These are phyloP conservation scores for Saccharomycopsis hybrid DNA, from an alignment of 1,139 yeast species.

Conservation along the genomic window DNA sequence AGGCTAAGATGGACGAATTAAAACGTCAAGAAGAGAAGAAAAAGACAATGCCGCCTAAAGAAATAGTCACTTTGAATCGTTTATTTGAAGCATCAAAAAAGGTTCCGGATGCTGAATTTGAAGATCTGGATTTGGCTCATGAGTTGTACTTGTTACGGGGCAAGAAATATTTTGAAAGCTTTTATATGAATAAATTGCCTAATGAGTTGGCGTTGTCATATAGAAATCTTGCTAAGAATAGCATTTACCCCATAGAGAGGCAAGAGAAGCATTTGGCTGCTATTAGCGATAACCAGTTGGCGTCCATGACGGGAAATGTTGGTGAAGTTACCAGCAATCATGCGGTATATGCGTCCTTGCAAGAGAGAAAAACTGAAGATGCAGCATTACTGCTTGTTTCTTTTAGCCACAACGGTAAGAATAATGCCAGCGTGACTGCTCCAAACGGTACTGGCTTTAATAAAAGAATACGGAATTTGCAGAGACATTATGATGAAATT, in stretches of 20 bases:
- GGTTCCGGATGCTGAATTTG: not conserved
- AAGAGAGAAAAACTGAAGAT: too few relatives aligned
- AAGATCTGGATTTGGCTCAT: slow-evolving; percentile 4
- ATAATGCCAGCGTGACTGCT: not conserved
- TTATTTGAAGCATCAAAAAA: not conserved
- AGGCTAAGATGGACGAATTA: too few relatives aligned
- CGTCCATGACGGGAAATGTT: too few relatives aligned
- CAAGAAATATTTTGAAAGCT: slow-evolving; percentile 5
- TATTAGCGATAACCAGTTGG: too few relatives aligned
- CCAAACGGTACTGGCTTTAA: not conserved
- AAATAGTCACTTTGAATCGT: not conserved
- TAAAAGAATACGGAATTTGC: not conserved
- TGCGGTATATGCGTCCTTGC: too few relatives aligned
- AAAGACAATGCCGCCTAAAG: too few relatives aligned
- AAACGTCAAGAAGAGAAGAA: too few relatives aligned
- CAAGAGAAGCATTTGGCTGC: not conserved
- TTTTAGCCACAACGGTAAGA: not conserved
- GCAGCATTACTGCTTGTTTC: not conserved
- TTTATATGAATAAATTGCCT: not conserved
- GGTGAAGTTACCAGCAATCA: too few relatives aligned
- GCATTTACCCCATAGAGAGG: not conserved
- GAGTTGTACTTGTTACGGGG: slow-evolving; percentile 8
- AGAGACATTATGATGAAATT: not conserved
- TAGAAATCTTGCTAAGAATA: not conserved
- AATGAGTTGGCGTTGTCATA: slow-evolving; percentile 1